A percentile compares a stretch with the other conserved stretches of the same genome.
Conservation (phyloP, 1,284 basidiomycete species). For the Wallemia ichthyophaga region DNA sequence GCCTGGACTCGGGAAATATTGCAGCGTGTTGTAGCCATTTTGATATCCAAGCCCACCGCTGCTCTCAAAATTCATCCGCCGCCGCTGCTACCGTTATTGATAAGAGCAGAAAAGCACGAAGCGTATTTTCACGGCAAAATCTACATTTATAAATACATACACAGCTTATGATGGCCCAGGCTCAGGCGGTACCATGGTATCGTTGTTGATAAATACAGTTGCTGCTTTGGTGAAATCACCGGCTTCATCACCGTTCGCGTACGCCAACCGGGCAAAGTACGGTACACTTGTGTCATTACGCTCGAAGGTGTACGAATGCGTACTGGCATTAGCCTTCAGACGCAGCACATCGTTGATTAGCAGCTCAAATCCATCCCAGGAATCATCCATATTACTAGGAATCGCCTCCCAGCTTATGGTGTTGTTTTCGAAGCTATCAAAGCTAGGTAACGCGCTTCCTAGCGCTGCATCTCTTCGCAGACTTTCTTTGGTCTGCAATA, state of each 20-base stretch:
- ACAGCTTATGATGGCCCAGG: constrained; percentile 28
- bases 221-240: constrained; percentile 62
- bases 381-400: constrained; percentile 14
- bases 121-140: too few species aligned
- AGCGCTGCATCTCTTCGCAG: constrained; percentile 39
- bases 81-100: too few species aligned
- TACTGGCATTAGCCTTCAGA: constrained; percentile 29
- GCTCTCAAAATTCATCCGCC: neutral
- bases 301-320: constrained; percentile 34
- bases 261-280: constrained; percentile 23
- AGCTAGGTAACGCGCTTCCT: constrained; percentile 33
- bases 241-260: constrained; percentile 18
- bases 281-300: constrained; percentile 29
- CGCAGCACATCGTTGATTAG: constrained; percentile 56
- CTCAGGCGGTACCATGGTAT: constrained; percentile 41
- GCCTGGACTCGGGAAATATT: neutral
- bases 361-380: constrained; percentile 49
- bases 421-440: constrained; percentile 26
- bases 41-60: neutral
- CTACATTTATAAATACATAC: constrained; percentile 2
- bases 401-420: constrained; percentile 29
- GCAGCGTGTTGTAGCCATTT: neutral
- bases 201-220: constrained; percentile 36
- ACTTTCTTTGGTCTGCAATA: constrained; percentile 38
- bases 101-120: too few species aligned